Evolutionary conservation across 2,329 filamentous ascomycete species (phyloP), one percentile per base, ranked within the genome.

Genomic region (Orbilia quercus): DNA sequence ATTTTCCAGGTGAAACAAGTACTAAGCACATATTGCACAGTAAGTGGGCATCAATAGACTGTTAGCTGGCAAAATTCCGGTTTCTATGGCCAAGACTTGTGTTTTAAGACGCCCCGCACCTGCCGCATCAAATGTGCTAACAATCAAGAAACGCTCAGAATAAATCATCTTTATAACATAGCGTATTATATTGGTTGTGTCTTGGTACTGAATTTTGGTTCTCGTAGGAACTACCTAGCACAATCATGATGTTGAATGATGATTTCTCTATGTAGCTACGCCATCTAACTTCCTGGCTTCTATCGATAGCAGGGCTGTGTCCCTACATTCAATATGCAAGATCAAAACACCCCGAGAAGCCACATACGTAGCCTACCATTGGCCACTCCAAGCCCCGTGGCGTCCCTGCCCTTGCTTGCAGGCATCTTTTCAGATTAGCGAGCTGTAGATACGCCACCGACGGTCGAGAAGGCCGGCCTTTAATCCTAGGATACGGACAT

Each of bases 331-430:
- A 36, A 25, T 5, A 48, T 55, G 60, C 50, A 25, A 38, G 60
- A 65, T 65, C 50, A 31, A 57, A 55, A 57, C 50, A 54, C 36
- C 62, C 62, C 47, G 51, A 40, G 28, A n/a, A 65, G 62, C 62
- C 62, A 65, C 62, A 23, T 47, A 53, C 36, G 60, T 54, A 25
- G 12, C 11, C 12, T 16, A 22, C 36, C 22, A 44, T 42, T 57
- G 20, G 31, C 14, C 14, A 44, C 5, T 38, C 3, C 25, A 2
- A 59, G 25, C 48, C 20, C 40, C 57, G 64, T 69, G 54, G 53
- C 45, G 55, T 69, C 54, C 64, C 34, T 51, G 44, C 57, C 64
- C 64, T 69, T 40, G 54, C 25, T 54, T 69, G 47, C 64, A 69
- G 54, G 38, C 55, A 54, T 20, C 40, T 55, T n/a, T 12, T 42